A percentile compares a stretch with the other conserved stretches of the same genome.
phyloP scores from a whole-genome alignment of 1,139 yeast species.

The Sugiyamaella xylanicola region DNA sequence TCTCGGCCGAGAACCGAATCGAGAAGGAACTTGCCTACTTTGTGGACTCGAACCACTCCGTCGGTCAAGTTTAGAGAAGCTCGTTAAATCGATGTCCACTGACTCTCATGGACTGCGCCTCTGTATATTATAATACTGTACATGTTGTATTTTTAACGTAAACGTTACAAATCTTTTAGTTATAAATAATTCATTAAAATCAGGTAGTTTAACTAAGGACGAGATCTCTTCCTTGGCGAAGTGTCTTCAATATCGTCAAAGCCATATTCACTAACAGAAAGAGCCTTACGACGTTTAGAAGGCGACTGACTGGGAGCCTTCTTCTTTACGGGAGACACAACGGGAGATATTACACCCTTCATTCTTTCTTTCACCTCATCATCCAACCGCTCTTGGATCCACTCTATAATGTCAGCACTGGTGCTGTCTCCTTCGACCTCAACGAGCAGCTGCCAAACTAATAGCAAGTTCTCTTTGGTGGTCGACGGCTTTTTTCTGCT shows the following conservation, averaged over 20 bases:
- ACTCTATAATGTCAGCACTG: slow-evolving; percentile 8
- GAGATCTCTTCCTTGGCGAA: slow-evolving; percentile 3
- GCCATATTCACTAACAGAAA: neutral
- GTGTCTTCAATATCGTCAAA: neutral
- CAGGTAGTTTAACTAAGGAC: slow-evolving; percentile 1
- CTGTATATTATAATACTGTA: slow-evolving; percentile 5
- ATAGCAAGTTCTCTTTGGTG: slow-evolving; percentile 2
- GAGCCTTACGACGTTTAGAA: slow-evolving; percentile 5
- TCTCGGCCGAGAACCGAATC: neutral
- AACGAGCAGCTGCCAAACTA: neutral
- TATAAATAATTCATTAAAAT: slow-evolving; percentile 5
- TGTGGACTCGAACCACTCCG: slow-evolving; percentile 4
- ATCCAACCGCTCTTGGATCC: slow-evolving; percentile 11
- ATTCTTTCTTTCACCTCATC: slow-evolving; percentile 9
- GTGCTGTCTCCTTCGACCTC: slow-evolving; percentile 13
- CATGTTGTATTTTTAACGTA: neutral
- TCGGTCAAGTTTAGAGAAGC: slow-evolving; percentile 9
- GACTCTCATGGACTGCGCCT: neutral
- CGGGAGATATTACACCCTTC: neutral
- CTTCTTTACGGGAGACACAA: slow-evolving; percentile 1
- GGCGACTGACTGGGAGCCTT: neutral
- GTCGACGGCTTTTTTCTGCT: neutral
- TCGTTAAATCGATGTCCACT: too few relatives aligned
- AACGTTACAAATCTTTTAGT: too few relatives aligned
- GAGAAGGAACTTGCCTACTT: neutral